phyloP scores from a whole-genome alignment of 2,329 filamentous ascomycete species.

The Claviceps fusiformis region DNA sequence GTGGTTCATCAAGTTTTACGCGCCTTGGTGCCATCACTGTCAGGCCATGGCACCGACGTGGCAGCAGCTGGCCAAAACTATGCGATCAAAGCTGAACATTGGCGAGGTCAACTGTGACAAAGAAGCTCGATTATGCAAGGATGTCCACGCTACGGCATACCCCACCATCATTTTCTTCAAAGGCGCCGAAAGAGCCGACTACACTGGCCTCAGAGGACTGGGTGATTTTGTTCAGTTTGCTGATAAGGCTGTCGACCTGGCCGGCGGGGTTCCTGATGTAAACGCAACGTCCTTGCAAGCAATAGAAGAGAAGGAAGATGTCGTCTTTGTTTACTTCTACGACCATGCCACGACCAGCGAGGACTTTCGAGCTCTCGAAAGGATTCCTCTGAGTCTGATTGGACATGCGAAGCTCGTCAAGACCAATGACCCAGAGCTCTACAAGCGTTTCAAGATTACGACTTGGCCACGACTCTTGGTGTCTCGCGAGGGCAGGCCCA shows the following conservation, averaged over 20 bases:
- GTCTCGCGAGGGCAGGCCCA: slow-evolving; percentile 75
- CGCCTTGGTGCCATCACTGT: slow-evolving; percentile 94
- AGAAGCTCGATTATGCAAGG: slow-evolving; percentile 81
- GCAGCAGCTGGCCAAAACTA: slow-evolving; percentile 78
- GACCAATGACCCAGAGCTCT: slow-evolving; percentile 64
- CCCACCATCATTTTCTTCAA: slow-evolving; percentile 90
- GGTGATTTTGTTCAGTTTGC: slow-evolving; percentile 83
- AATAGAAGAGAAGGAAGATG: slow-evolving; percentile 84
- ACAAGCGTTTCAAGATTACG: slow-evolving; percentile 80
- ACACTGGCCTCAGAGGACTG: slow-evolving; percentile 78
- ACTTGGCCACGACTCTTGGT: slow-evolving; percentile 94
- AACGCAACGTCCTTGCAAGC: slow-evolving; percentile 62
- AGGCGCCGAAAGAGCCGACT: slow-evolving; percentile 82
- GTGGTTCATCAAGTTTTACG: slow-evolving; percentile 99
- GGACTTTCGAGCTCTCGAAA: slow-evolving; percentile 79
- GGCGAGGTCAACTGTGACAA: slow-evolving; percentile 93
- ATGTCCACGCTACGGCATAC: slow-evolving; percentile 65
- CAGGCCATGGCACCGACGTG: slow-evolving; percentile 84
- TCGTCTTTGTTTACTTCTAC: slow-evolving; percentile 96
- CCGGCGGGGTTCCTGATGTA: slow-evolving; percentile 67
- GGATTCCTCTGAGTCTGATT: slow-evolving; percentile 74
- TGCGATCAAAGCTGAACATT: slow-evolving; percentile 80
- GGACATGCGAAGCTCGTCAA: slow-evolving; percentile 89
- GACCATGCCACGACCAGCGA: slow-evolving; percentile 88
- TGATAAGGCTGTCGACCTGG: slow-evolving; percentile 69